Evolutionary conservation across 805 yeast genomes (phyloP), one percentile per base, ranked within the genome.

Genomic region (Metahyphopichia silvanorum): DNA sequence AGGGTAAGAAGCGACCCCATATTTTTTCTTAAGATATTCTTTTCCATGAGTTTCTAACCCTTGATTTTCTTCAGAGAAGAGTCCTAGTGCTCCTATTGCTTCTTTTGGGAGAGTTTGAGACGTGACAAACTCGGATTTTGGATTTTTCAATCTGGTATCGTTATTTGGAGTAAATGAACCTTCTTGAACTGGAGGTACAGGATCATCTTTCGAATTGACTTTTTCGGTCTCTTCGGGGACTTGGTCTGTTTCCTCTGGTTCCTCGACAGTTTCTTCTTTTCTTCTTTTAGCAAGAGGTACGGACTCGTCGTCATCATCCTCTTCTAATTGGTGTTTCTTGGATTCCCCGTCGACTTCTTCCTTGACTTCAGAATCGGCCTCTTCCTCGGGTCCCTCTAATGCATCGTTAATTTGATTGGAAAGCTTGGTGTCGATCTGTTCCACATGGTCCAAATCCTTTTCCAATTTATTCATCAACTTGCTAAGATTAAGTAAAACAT

Each of bases 1-100:
- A 0, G 98, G 98, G 53, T 79, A 93, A n/a, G 89, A 79, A 0
- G 93, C 85, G 11, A 93, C 98, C 3, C 85, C 96, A 48, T 80
- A 87, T 53, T 82, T 83, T 43, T 70, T 71, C 51, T 84, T 83
- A 37, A 84, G 56, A 46, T 74, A 86, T 29, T 85, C 95, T 25
- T 76, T 79, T 5, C 87, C 87, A n/a, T 76, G 77, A 12, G 77
- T 71, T 37, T 76, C 82, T 14, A 77, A 51, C 1, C 83, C 83
- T 29, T 76, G 69, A 19, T 57, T 63, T 32, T 71, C 71, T 31
- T 27, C 89, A 6, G 76, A 69, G 42, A 76, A 86, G 16, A 86
- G 58, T 0, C 86, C 87, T 33, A 86, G 57, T 20, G 73, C 75
- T 3, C 75, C 69, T 10, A 66, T 57, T 0, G 87, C 86, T 2